A percentile compares a stretch with the other conserved stretches of the same genome.
Evolutionary conservation across 345 rosid species (phyloP).

Genomic region (Durio zibethinus): DNA sequence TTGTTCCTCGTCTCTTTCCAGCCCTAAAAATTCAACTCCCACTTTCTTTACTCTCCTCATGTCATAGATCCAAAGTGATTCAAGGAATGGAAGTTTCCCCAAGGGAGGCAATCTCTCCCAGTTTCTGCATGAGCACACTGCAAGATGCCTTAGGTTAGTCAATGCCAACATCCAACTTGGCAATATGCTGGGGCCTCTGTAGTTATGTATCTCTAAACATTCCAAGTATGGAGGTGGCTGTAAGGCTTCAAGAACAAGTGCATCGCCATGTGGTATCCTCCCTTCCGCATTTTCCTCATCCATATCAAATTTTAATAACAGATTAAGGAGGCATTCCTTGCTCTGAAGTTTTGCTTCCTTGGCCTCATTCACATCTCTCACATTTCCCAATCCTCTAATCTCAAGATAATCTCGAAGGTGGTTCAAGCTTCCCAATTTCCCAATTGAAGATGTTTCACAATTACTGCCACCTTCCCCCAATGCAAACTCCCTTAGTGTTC

Average conservation of each 20-base stretch:
- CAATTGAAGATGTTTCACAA: background rate
- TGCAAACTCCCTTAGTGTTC: background rate
- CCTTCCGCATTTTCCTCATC: background rate
- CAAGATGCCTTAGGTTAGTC: background rate
- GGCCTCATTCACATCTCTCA: conserved; percentile 8
- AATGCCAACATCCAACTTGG: background rate
- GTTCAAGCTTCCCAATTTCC: conserved; percentile 3
- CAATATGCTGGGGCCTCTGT: background rate
- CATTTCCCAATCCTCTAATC: conserved; percentile 14
- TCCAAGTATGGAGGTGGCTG: conserved; percentile 1
- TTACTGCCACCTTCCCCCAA: background rate
- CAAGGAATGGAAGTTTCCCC: background rate
- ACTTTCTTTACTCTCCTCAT: background rate
- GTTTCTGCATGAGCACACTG: background rate
- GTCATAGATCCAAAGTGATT: background rate
- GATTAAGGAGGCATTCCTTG: conserved; percentile 13
- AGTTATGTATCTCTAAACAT: background rate
- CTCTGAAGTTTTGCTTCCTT: conserved; percentile 7
- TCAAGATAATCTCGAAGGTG: conserved; percentile 10
- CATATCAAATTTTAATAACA: conserved; percentile 13
- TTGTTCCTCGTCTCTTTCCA: background rate
- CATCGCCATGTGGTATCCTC: background rate
- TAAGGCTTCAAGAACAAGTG: background rate
- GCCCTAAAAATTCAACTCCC: background rate
- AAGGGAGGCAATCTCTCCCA: background rate